Evolutionary conservation across 2,329 filamentous ascomycete genomes (phyloP).

Genomic region (Thielaviopsis musarum): DNA sequence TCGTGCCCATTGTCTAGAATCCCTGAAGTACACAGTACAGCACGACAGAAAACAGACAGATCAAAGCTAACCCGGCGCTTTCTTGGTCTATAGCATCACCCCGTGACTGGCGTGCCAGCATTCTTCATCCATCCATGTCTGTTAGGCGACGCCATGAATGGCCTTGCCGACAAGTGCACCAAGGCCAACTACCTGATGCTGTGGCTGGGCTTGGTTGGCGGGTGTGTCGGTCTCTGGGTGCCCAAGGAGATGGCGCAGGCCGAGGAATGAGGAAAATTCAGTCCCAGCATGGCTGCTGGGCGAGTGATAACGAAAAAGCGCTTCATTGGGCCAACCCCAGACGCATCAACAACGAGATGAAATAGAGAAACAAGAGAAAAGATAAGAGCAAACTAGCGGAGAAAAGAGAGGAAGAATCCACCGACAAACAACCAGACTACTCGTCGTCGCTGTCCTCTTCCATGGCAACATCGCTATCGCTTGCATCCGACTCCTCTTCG

Average conservation of each 20-base stretch:
- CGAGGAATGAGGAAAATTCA: not conserved
- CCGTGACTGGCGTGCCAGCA: conserved; percentile 55
- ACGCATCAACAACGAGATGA: not conserved
- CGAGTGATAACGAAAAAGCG: not conserved
- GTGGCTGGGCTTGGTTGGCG: conserved; percentile 80
- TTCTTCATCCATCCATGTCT: conserved; percentile 93
- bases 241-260: conserved; percentile 46
- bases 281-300: not conserved
- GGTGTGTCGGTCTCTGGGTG: conserved; percentile 61
- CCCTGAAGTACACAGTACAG: not conserved
- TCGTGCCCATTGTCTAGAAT: not conserved
- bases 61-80: conserved; percentile 14
- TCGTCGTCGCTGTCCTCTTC: conserved; percentile 62
- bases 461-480: conserved; percentile 52
- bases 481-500: conserved; percentile 52
- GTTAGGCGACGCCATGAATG: conserved; percentile 63
- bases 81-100: conserved; percentile 51
- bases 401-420: not conserved
- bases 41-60: not conserved
- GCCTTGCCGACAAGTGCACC: conserved; percentile 35
- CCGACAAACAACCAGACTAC: conserved; percentile 17
- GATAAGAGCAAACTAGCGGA: not conserved
- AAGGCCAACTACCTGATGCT: conserved; percentile 60
- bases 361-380: not conserved
- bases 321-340: not conserved